Percentiles rank a stretch among this genome's conserved stretches.
phyloP scores from a whole-genome alignment of 208 protist genomes.

The Acanthamoeba triangularis region DNA sequence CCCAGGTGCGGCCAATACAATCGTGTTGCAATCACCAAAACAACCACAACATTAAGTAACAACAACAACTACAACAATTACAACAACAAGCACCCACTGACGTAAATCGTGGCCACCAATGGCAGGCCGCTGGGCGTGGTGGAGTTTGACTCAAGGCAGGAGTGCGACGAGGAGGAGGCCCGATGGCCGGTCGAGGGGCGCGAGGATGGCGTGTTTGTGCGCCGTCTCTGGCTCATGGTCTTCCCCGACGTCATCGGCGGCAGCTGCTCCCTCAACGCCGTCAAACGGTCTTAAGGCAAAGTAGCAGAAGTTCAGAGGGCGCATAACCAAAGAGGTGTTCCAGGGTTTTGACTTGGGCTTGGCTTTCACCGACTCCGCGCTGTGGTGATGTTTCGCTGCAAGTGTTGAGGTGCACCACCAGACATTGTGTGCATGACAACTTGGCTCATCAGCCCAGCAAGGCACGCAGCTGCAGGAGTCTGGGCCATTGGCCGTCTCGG shows the following conservation, averaged over 20 bases:
- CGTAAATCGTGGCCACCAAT: background rate
- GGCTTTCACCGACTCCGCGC: no score
- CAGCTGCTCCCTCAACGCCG: conserved; percentile 33
- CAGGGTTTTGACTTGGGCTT: no score
- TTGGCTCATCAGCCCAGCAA: no score
- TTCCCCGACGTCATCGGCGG: conserved; percentile 71
- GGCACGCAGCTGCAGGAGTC: no score
- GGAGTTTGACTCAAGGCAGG: conserved; percentile 24
- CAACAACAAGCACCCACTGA: background rate
- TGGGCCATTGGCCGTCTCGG: no score
- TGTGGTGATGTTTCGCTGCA: no score
- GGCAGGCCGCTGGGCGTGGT: conserved; percentile 49
- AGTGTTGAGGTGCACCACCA: no score
- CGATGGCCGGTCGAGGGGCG: background rate
- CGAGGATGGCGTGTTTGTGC: conserved; percentile 24
- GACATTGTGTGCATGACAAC: no score
- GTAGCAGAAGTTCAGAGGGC: no score
- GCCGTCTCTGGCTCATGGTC: conserved; percentile 20
- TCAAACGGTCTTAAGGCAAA: background rate
- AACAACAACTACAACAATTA: background rate
- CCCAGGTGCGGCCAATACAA: background rate
- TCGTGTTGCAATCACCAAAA: no score
- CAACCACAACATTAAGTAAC: background rate
- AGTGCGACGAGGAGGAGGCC: conserved; percentile 64
- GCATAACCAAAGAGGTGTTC: no score